Base-by-base conservation (phyloP, 179 eudicot species). In the Spinacia oleracea region DNA sequence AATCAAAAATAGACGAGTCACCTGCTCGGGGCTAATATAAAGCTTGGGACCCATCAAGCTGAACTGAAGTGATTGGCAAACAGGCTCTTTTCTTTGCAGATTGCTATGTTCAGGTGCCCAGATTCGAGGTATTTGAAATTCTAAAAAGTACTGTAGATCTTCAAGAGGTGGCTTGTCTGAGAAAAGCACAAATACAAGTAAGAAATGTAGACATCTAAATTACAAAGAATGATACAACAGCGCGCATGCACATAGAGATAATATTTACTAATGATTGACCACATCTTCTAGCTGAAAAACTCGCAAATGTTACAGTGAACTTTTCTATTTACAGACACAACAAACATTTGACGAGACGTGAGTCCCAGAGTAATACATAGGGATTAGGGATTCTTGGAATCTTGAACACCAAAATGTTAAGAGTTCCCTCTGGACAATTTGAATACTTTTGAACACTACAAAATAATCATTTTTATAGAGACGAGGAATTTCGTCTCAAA, bases 21-120 rank as follows among this genome's bases (percentile, higher is more conserved):
- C 99, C 99, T 93, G 99, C 78, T 96, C 97, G 31, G 92, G 88
- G 85, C 99, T 96, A 76, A 96, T 83, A 79, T 91, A 90, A 38
- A 96, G 97, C 84, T 96, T 96, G 71, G 99, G 99, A 72, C 99
- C 98, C 96, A 96, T 96, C 90, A 93, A 89, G 86, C 99, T 96
- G 90, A 96, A 96, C 77, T 96, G 99, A 42, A 96, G 95, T 69
- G 87, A 89, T 70, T 83, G 86, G 75, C 98, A 91, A 65, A 93
- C 95, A 23, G 99, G 99, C 84, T 96, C 99, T 82, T 96, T 96
- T 71, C 98, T 86, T 81, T 91, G 99, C 51, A 89, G 85, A 78
- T 74, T 93, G 78, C 82, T 88, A 70, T 84, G 98, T 76, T 90
- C 99, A n/a, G 99, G 99, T 42, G 99, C 99, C 99, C 99, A 96